A percentile compares a stretch with the other conserved stretches of the same genome.
These are phyloP conservation scores for Combretum micranthum DNA, from an alignment of 345 rosid species.

Conservation along the genomic window DNA sequence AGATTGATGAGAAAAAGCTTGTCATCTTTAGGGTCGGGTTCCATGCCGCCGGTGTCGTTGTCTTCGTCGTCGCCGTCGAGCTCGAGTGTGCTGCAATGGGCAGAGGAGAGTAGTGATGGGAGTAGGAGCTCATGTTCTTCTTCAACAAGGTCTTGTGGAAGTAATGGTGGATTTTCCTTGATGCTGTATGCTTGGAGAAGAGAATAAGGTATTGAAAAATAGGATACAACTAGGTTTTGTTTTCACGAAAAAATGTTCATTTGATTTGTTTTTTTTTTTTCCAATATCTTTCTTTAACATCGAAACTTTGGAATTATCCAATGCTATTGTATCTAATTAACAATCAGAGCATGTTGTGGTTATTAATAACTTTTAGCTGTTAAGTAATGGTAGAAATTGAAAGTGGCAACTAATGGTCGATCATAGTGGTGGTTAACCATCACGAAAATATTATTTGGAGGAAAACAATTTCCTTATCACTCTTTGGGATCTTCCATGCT, in stretches of 20 bases:
- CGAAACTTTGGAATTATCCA: too few relatives aligned
- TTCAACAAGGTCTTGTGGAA: constrained; percentile 38
- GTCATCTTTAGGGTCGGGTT: constrained; percentile 16
- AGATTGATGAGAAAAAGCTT: constrained; percentile 43
- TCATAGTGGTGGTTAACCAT: too few relatives aligned
- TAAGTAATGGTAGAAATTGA: too few relatives aligned
- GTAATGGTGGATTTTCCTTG: constrained; percentile 44
- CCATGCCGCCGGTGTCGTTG: constrained; percentile 10
- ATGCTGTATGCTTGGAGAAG: constrained; percentile 47
- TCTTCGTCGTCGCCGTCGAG: constrained; percentile 30
- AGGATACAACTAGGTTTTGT: neutral
- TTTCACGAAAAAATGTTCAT: neutral
- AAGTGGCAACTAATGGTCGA: too few relatives aligned
- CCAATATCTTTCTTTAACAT: too few relatives aligned
- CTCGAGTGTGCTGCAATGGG: constrained; percentile 56
- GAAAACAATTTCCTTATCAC: too few relatives aligned
- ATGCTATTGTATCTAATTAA: too few relatives aligned
- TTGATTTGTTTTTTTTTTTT: neutral
- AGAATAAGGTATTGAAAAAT: constrained; percentile 1
- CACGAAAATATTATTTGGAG: too few relatives aligned
- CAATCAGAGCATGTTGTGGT: too few relatives aligned
- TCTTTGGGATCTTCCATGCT: too few relatives aligned
- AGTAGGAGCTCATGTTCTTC: constrained; percentile 57
- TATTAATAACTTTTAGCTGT: too few relatives aligned
- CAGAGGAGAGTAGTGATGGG: constrained; percentile 59